phyloP scores from a whole-genome alignment of 2,329 filamentous ascomycete genomes.

The Cladosporium sp. region DNA sequence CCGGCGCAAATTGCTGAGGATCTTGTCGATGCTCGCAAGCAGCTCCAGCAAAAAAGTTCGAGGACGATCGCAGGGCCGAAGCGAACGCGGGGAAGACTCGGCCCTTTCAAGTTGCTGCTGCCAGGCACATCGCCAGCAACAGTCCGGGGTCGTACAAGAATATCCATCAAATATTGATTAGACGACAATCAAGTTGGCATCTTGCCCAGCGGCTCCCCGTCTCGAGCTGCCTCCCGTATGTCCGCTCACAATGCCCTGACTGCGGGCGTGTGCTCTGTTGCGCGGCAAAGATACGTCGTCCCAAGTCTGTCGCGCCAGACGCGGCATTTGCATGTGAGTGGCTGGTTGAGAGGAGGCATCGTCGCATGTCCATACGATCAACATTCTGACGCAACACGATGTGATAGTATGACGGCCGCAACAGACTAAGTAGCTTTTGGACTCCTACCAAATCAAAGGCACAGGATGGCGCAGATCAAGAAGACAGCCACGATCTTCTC shows the following conservation, averaged over 20 bases:
- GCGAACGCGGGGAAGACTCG: constrained; percentile 2
- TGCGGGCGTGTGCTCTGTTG: constrained; percentile 3
- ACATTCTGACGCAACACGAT: not conserved
- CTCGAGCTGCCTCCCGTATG: not conserved
- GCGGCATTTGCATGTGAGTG: constrained; percentile 9
- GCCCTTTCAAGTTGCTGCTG: not conserved
- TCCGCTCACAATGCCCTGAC: constrained; percentile 1
- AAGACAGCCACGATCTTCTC: constrained; percentile 43
- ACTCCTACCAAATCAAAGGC: constrained; percentile 53
- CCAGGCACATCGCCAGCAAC: not conserved
- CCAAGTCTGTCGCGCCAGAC: not conserved
- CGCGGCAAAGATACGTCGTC: not conserved
- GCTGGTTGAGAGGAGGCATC: not conserved
- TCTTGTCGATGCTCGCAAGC: not conserved
- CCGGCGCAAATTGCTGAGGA: constrained; percentile 1
- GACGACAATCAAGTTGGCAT: not conserved
- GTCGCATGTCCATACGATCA: not conserved
- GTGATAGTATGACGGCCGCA: constrained; percentile 52
- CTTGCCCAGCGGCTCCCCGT: too few relatives aligned
- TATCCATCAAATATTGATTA: not conserved
- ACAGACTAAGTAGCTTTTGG: constrained; percentile 72
- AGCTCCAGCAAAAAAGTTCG: constrained; percentile 6
- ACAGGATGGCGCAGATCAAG: constrained; percentile 52
- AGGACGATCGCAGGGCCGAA: not conserved
- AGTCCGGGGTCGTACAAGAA: not conserved